Conservation (phyloP, 2,329 filamentous ascomycete species). For the Dactylonectria macrodidyma region DNA sequence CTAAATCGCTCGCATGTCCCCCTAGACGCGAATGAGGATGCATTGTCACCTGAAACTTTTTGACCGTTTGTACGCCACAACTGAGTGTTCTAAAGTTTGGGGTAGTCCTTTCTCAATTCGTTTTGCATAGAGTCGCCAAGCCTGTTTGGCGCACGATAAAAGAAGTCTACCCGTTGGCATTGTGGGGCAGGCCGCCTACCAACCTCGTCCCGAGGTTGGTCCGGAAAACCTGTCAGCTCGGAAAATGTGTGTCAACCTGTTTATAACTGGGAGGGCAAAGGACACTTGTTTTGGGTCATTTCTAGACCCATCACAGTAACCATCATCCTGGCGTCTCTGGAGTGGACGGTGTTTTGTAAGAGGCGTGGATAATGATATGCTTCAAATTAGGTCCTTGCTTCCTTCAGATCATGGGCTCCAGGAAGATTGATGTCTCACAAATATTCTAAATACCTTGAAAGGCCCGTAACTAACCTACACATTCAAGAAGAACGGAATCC, state of each 20-base stretch:
- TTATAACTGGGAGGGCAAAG: conserved; percentile 24
- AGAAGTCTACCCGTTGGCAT: too few relatives aligned
- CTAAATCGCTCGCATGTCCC: too few relatives aligned
- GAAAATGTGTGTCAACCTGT: background rate
- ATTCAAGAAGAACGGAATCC: background rate
- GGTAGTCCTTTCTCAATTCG: too few relatives aligned
- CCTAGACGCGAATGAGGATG: too few relatives aligned
- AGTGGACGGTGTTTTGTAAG: conserved; percentile 9
- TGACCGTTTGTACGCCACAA: too few relatives aligned
- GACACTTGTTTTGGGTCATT: conserved; percentile 26
- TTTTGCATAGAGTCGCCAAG: too few relatives aligned
- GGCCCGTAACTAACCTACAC: background rate
- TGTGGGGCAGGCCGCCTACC: too few relatives aligned
- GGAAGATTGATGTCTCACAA: background rate
- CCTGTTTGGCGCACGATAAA: too few relatives aligned
- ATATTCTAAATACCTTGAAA: background rate
- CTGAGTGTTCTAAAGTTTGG: too few relatives aligned
- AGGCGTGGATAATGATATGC: background rate
- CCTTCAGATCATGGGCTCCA: background rate
- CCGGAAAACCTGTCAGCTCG: too few relatives aligned
- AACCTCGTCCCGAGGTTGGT: too few relatives aligned
- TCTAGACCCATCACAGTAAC: conserved; percentile 22
- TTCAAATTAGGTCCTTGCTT: background rate
- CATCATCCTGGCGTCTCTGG: conserved; percentile 19
- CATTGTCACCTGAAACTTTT: too few relatives aligned